A percentile compares a stretch with the other conserved stretches of the same genome.
These are phyloP conservation scores for Nothophaeocryptopus gaeumannii DNA, from an alignment of 2,329 filamentous ascomycete species.

Conservation along the genomic window DNA sequence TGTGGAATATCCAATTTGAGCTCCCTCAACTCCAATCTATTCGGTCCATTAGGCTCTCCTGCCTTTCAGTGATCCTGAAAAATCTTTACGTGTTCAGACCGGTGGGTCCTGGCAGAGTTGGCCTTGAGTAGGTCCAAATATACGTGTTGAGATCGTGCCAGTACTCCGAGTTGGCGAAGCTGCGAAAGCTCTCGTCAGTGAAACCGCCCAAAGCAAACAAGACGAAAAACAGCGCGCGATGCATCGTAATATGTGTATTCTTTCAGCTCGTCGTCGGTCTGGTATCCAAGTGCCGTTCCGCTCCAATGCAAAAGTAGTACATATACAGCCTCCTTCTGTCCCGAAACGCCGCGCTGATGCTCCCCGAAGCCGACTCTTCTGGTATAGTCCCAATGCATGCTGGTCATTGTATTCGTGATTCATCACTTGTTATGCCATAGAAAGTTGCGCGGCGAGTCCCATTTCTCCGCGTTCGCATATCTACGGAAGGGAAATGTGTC, in stretches of 20 bases:
- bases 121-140: slow-evolving; percentile 24
- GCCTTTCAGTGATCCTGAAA: neutral
- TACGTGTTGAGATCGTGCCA: slow-evolving; percentile 26
- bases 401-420: neutral
- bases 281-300: neutral
- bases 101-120: slow-evolving; percentile 20
- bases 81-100: slow-evolving; percentile 9
- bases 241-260: neutral
- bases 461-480: slow-evolving; percentile 78
- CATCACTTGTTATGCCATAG: slow-evolving; percentile 71
- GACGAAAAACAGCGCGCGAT: neutral
- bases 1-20: too few species aligned
- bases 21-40: neutral
- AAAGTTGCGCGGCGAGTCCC: slow-evolving; percentile 82
- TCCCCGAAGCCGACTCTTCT: neutral
- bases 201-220: neutral
- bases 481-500: slow-evolving; percentile 39
- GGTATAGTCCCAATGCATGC: neutral
- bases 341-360: neutral
- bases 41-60: neutral
- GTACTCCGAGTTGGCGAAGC: slow-evolving; percentile 30
- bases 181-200: slow-evolving; percentile 19
- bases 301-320: too few species aligned
- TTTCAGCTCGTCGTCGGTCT: neutral
- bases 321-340: too few species aligned